phyloP scores from a whole-genome alignment of 106 monocot species.

The Apostasia shenzhenica region DNA sequence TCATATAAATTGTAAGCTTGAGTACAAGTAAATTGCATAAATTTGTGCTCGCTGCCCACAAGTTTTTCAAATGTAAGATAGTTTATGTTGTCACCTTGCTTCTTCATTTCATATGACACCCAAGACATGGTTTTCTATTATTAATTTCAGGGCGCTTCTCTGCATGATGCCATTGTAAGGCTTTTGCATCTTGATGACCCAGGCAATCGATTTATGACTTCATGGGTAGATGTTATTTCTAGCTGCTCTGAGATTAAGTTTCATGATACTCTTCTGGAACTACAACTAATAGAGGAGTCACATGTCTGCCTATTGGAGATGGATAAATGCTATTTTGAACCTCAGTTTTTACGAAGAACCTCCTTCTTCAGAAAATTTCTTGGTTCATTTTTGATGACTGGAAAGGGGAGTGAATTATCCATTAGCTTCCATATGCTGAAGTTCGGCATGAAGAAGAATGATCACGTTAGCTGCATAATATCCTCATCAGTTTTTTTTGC shows the following conservation, averaged over 20 bases:
- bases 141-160: conserved; percentile 51
- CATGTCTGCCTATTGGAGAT: conserved; percentile 35
- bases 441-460: conserved; percentile 37
- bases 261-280: conserved; percentile 30
- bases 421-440: conserved; percentile 29
- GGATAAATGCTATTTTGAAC: conserved; percentile 23
- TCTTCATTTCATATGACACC: too few species aligned
- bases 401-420: conserved; percentile 23
- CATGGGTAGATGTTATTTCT: conserved; percentile 24
- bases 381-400: conserved; percentile 15
- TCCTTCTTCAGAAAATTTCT: conserved; percentile 33
- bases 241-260: conserved; percentile 32
- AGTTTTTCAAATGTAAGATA: too few species aligned
- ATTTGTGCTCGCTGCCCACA: too few species aligned
- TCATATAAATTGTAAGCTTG: too few species aligned
- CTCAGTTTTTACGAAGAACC: conserved; percentile 18
- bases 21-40: too few species aligned
- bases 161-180: conserved; percentile 54
- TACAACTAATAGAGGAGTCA: conserved; percentile 29
- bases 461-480: conserved; percentile 13
- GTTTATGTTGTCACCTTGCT: too few species aligned
- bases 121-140: conserved; percentile 3
- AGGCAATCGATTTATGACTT: conserved; percentile 20
- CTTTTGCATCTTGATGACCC: conserved; percentile 13
- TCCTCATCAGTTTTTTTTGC: conserved; percentile 30